Percentiles rank a stretch among this genome's conserved stretches.
phyloP scores from a whole-genome alignment of 2,329 filamentous ascomycete species.

The Acrocalymma vagum region DNA sequence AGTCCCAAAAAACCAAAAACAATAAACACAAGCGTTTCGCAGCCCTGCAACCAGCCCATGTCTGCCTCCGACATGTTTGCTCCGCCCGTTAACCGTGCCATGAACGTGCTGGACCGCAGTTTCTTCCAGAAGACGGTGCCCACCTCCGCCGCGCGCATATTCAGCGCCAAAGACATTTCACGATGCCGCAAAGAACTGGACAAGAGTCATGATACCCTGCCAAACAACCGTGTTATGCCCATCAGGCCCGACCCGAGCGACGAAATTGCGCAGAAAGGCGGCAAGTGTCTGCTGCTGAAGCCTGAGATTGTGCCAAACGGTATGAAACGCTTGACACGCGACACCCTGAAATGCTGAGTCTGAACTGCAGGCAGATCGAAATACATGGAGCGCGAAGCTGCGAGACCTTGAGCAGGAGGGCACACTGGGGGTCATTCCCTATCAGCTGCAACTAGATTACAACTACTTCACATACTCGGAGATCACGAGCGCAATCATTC shows the following conservation, averaged over 20 bases:
- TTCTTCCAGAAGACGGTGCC: constrained; percentile 82
- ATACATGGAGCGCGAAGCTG: constrained; percentile 79
- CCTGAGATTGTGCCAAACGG: constrained; percentile 52
- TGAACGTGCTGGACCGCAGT: constrained; percentile 80
- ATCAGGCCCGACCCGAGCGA: constrained; percentile 69
- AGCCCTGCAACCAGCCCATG: constrained; percentile 31
- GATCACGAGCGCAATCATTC: constrained; percentile 82
- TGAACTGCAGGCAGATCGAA: constrained; percentile 63
- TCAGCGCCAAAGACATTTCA: constrained; percentile 78
- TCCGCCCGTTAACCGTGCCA: constrained; percentile 81
- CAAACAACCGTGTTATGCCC: constrained; percentile 68
- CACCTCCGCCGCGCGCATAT: constrained; percentile 79
- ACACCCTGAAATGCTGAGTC: constrained; percentile 36
- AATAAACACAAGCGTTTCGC: not conserved
- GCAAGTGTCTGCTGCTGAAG: constrained; percentile 56
- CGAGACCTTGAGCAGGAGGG: constrained; percentile 73
- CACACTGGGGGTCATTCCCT: constrained; percentile 77
- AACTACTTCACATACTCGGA: constrained; percentile 88
- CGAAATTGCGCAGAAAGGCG: constrained; percentile 57
- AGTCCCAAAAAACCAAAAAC: not conserved
- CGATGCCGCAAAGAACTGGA: constrained; percentile 73
- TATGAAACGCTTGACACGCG: constrained; percentile 27
- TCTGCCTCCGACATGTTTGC: constrained; percentile 67
- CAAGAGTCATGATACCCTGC: constrained; percentile 71
- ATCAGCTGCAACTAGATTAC: constrained; percentile 80